Evolutionary conservation across 2,329 filamentous ascomycete species (phyloP).

Genomic region (Arthroderma sp.): DNA sequence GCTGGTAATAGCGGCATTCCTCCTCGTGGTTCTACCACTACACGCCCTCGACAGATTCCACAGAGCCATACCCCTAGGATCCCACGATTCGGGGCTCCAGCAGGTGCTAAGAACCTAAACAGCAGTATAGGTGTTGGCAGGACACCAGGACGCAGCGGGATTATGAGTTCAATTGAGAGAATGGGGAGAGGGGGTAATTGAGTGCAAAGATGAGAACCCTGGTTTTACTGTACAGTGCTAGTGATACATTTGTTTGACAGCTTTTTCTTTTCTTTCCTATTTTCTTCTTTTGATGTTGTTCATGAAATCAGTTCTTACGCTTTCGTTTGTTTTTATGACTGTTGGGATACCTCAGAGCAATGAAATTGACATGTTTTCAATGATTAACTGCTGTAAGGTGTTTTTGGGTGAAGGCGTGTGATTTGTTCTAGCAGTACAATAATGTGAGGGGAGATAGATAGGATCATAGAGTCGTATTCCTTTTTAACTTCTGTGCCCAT

Average conservation of each 20-base stretch:
- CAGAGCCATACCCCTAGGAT: constrained; percentile 20
- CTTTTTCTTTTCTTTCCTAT: background rate
- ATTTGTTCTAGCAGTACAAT: background rate
- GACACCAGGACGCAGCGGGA: constrained; percentile 49
- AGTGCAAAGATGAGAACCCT: background rate
- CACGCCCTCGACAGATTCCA: constrained; percentile 19
- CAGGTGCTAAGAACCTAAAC: constrained; percentile 16
- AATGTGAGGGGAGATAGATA: background rate
- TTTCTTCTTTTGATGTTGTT: background rate
- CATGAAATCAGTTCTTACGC: background rate
- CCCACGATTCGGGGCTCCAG: constrained; percentile 24
- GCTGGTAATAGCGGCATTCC: constrained; percentile 6
- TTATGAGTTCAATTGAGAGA: constrained; percentile 76
- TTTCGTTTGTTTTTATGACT: background rate
- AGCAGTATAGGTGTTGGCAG: constrained; percentile 21
- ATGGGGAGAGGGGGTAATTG: constrained; percentile 51
- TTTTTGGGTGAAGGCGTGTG: too few relatives aligned
- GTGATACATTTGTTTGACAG: background rate
- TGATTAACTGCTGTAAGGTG: background rate
- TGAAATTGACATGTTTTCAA: background rate
- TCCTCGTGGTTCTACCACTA: constrained; percentile 18
- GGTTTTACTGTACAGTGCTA: background rate
- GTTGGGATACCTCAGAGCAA: constrained; percentile 1
- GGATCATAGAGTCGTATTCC: background rate
- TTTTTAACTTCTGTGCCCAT: too few relatives aligned